Evolutionary conservation across 2,329 filamentous ascomycete species (phyloP).

Genomic region (Colletotrichum nymphaeae): DNA sequence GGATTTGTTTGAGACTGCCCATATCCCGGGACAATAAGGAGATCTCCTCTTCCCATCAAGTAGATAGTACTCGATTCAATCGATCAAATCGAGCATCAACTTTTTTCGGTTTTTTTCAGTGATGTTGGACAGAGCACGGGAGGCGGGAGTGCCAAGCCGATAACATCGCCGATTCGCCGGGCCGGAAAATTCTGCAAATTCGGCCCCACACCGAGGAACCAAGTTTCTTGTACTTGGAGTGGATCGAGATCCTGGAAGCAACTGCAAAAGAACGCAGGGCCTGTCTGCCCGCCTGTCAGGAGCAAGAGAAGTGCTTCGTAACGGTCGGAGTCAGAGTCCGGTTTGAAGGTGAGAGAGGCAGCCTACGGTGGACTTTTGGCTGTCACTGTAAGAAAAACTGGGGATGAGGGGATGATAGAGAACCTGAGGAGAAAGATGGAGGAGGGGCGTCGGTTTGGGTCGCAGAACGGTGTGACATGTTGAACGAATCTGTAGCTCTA

Average conservation of each 20-base stretch:
- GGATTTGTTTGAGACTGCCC: no score
- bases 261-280: neutral
- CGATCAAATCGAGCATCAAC: neutral
- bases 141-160: slow-evolving; percentile 21
- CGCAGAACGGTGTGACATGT: neutral
- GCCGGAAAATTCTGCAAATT: slow-evolving; percentile 32
- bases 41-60: neutral
- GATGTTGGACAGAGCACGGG: neutral
- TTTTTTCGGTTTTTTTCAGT: neutral
- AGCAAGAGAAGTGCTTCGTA: neutral
- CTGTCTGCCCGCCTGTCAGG: neutral
- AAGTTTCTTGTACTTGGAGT: slow-evolving; percentile 24
- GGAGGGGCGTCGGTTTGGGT: neutral
- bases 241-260: slow-evolving; percentile 7
- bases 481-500: slow-evolving; percentile 6
- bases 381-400: neutral
- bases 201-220: slow-evolving; percentile 26
- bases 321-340: neutral
- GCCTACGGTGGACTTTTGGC: neutral
- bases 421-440: neutral
- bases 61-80: neutral
- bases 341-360: slow-evolving; percentile 13
- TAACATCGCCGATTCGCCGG: slow-evolving; percentile 8
- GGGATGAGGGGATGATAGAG: neutral
- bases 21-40: no score